phyloP scores from a whole-genome alignment of 139 green algal genomes.

The Astrephomene gubernaculifera region DNA sequence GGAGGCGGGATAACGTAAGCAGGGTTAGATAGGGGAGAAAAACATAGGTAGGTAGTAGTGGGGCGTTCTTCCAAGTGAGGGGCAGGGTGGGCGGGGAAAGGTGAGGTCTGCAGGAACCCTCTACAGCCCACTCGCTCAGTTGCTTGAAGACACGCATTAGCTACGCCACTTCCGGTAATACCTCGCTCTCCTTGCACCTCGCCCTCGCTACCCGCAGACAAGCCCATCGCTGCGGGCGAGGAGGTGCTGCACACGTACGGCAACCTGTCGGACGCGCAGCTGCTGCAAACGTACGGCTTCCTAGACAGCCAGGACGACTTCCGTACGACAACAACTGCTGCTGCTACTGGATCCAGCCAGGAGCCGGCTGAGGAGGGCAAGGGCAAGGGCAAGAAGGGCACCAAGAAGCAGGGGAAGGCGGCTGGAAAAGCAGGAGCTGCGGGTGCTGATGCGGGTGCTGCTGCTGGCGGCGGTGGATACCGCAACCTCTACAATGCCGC shows the following conservation, averaged over 20 bases:
- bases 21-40: no score
- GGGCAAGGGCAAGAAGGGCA: neutral
- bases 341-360: no score
- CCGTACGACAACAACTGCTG: neutral
- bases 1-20: no score
- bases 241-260: constrained; percentile 82
- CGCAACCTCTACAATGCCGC: constrained; percentile 59
- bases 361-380: neutral
- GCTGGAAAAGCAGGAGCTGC: neutral
- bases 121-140: no score
- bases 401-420: constrained; percentile 19
- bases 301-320: constrained; percentile 57
- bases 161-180: no score
- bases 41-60: no score
- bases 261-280: constrained; percentile 74
- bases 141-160: no score
- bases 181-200: no score
- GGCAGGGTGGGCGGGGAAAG: no score
- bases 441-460: neutral
- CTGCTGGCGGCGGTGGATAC: neutral
- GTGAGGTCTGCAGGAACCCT: no score
- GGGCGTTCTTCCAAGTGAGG: no score
- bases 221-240: constrained; percentile 62
- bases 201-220: constrained; percentile 61
- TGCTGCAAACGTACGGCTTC: constrained; percentile 85